A percentile compares a stretch with the other conserved stretches of the same genome.
These are phyloP conservation scores for Fusarium nurragi DNA, from an alignment of 2,329 filamentous ascomycete species.

Conservation along the genomic window DNA sequence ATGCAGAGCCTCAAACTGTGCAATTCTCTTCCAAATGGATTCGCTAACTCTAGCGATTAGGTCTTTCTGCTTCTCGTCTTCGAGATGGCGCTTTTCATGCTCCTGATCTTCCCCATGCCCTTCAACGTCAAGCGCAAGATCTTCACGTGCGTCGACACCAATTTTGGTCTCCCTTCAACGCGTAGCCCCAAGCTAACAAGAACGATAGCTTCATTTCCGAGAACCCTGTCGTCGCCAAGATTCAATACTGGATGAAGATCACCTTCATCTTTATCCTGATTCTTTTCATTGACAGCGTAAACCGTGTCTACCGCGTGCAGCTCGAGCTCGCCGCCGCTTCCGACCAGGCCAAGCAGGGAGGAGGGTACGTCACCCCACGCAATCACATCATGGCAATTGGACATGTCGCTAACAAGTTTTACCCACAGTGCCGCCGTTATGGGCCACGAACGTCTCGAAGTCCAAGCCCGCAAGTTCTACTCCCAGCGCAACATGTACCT, in stretches of 20 bases:
- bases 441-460: slow-evolving; percentile 95
- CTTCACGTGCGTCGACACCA: slow-evolving; percentile 68
- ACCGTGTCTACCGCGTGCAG: slow-evolving; percentile 95
- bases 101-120: slow-evolving; percentile 86
- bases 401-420: slow-evolving; percentile 31
- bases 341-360: slow-evolving; percentile 61
- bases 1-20: neutral
- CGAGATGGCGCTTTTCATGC: slow-evolving; percentile 84
- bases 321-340: slow-evolving; percentile 80
- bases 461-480: slow-evolving; percentile 99
- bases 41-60: slow-evolving; percentile 56
- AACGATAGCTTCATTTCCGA: slow-evolving; percentile 85
- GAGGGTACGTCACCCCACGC: slow-evolving; percentile 56
- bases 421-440: slow-evolving; percentile 70
- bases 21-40: neutral
- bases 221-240: slow-evolving; percentile 82
- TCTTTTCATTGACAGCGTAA: slow-evolving; percentile 95
- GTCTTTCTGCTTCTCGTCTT: slow-evolving; percentile 84
- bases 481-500: slow-evolving; percentile 99
- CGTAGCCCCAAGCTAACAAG: slow-evolving; percentile 8
- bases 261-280: slow-evolving; percentile 99
- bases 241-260: slow-evolving; percentile 98
- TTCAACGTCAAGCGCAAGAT: slow-evolving; percentile 86
- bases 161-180: neutral
- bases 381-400: neutral